Base-by-base conservation (phyloP, 345 rosid species). In the Eucalyptus coolabah region DNA sequence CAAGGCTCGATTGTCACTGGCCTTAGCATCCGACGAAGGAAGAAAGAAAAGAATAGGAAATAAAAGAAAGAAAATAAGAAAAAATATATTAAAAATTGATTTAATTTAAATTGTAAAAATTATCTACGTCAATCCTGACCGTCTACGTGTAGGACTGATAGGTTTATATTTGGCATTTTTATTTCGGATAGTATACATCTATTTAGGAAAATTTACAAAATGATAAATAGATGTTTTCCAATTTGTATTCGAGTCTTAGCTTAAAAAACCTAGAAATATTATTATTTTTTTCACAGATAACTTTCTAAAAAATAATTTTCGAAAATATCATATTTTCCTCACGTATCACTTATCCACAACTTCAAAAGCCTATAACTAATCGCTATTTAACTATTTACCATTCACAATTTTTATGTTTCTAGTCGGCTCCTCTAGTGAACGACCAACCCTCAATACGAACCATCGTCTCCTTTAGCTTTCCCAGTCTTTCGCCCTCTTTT, bases 41-140 rank as follows among this genome's bases (percentile, higher is more conserved):
- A 56, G 63, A 56, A 56, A 56, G 28, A 56, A 56, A 56, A 56
- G 14, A 56, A 24, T 24, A 56, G 30, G 63, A 56, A 56, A 56
- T 5, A 10, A 56, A 10, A 56, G 2, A 56, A 56, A 23, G 5
- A 56, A 56, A 56, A 56, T 2, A 56, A 23, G 6, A 4, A 24
- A 23, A 56, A 24, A 9, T 56, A 23, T 24, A 56, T 24, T 56
- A 56, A 56, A 23, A 24, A 3, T 56, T 9, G 12, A 56, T 56
- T 56, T 56, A 19, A 21, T 56, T 56, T 56, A 56, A 56, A 56
- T 10, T 56, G 0, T 24, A 56, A 56, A 56, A 56, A 56, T 10
- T 56, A 10, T 56, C 1, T 23, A 56, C 1, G 0, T 10, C 12
- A 56, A 54, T 23, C 5, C 2, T 0, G 0, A 23, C 0, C 1